Base-by-base conservation (phyloP, 139 green algal species). In the Parachlorella kessleri region DNA sequence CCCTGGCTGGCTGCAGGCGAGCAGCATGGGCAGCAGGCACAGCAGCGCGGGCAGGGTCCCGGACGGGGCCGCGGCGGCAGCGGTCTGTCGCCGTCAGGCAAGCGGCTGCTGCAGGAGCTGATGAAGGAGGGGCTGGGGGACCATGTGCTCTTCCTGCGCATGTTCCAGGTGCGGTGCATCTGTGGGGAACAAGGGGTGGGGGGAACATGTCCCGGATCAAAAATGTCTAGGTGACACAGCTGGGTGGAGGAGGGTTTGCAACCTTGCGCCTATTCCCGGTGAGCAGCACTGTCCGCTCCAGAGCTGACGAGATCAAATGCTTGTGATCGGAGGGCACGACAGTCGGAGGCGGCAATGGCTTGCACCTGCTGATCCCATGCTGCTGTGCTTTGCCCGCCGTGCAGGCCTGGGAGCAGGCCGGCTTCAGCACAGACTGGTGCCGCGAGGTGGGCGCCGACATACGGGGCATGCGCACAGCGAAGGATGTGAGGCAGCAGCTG, bases 401-500 rank as follows among this genome's bases (percentile, higher is more conserved):
- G 79, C 82, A 88, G 67, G 85, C 71, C 1, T 98, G 94, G 94
- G 66, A 88, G 75, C 54, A 59, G 24, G 74, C 76, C 28, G 88
- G 88, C 0, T 90, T 66, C n/a, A 64, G 66, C 3, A 30, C 68
- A 4, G 76, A 88, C 4, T 93, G 88, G 86, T 87, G 68, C 40
- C 41, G 75, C 32, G 77, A 85, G 4, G 39, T 93, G 37, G 90
- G 92, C 5, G 86, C 98, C 70, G 88, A 96, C 74, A 74, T 88
- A 39, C 85, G 95, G 18, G 91, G 90, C 33, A 92, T 98, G 87
- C 89, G 89, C 35, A 97, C 96, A 78, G 95, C 94, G 5, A 75
- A 88, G 6, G 93, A 98, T 65, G 90, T 99, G 54, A 78, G 90
- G 3, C 78, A 84, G 30, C 96, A 99, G 90, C 90, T 99, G 79